Evolutionary conservation across 495 filamentous ascomycete species (phyloP).

Genomic region (Lepidopterella palustris): DNA sequence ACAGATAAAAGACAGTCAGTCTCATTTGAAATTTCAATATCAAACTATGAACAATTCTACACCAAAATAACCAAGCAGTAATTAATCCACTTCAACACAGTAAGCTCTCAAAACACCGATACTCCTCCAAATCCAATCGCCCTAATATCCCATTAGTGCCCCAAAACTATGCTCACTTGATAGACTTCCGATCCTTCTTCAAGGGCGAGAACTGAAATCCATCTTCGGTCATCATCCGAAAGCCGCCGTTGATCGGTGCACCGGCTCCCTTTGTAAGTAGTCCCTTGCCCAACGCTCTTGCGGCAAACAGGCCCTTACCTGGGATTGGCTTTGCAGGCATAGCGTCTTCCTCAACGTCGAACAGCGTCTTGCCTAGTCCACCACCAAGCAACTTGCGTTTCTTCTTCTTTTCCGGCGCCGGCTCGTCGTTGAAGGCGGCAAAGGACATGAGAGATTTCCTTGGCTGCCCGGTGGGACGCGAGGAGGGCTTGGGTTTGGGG

Average conservation of each 20-base stretch:
- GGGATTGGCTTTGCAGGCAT: slow-evolving; percentile 39
- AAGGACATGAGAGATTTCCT: slow-evolving; percentile 39
- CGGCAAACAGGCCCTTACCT: slow-evolving; percentile 32
- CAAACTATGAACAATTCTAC: no score
- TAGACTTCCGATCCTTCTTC: slow-evolving; percentile 64
- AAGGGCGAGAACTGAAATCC: slow-evolving; percentile 64
- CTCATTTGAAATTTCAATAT: no score
- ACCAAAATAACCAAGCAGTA: no score
- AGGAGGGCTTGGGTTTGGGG: slow-evolving; percentile 26
- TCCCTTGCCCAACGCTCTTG: slow-evolving; percentile 26
- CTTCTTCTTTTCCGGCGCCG: slow-evolving; percentile 54
- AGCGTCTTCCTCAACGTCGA: slow-evolving; percentile 62
- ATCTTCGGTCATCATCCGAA: slow-evolving; percentile 35
- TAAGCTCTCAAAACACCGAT: no score
- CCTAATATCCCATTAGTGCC: not conserved
- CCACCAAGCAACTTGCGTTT: slow-evolving; percentile 66
- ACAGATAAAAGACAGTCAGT: no score
- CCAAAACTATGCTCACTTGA: not conserved
- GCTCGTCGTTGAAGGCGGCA: slow-evolving; percentile 38
- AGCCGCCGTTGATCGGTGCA: slow-evolving; percentile 31
- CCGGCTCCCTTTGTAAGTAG: slow-evolving; percentile 23
- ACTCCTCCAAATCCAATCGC: no score
- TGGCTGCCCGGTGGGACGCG: slow-evolving; percentile 18
- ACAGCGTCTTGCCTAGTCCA: slow-evolving; percentile 56
- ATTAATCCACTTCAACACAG: no score